Evolutionary conservation across 1,139 yeast species (phyloP).

Genomic region (Magnusiomyces sp.): DNA sequence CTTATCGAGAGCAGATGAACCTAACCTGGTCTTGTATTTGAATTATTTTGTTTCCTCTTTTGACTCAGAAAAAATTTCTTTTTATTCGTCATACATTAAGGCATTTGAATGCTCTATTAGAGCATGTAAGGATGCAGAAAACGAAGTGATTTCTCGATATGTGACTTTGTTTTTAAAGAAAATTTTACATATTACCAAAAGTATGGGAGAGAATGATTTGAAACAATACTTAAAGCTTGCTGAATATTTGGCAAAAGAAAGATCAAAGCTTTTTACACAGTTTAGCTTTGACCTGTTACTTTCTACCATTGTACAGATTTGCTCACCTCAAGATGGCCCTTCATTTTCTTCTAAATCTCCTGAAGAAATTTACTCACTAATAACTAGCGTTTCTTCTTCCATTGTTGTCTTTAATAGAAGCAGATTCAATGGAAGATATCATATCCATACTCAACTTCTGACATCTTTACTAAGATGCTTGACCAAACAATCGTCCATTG

Average conservation of each 20-base stretch:
- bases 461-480: constrained; percentile 31
- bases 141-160: background rate
- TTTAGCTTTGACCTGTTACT: constrained; percentile 52
- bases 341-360: constrained; percentile 6
- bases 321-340: constrained; percentile 14
- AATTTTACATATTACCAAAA: background rate
- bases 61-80: background rate
- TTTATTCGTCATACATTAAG: constrained; percentile 7
- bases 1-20: too few relatives aligned
- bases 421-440: constrained; percentile 65
- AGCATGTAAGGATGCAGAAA: constrained; percentile 3
- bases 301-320: constrained; percentile 16
- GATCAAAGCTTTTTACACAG: constrained; percentile 58
- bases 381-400: constrained; percentile 17
- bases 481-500: background rate
- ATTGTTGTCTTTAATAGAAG: constrained; percentile 60
- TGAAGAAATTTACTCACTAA: background rate
- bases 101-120: constrained; percentile 2
- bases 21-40: background rate
- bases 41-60: constrained; percentile 1
- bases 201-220: constrained; percentile 24
- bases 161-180: background rate
- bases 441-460: constrained; percentile 46
- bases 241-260: constrained; percentile 39
- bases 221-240: constrained; percentile 24